A percentile compares a stretch with the other conserved stretches of the same genome.
Evolutionary conservation across 805 yeast species (phyloP).

Genomic region (Teunomyces stri): DNA sequence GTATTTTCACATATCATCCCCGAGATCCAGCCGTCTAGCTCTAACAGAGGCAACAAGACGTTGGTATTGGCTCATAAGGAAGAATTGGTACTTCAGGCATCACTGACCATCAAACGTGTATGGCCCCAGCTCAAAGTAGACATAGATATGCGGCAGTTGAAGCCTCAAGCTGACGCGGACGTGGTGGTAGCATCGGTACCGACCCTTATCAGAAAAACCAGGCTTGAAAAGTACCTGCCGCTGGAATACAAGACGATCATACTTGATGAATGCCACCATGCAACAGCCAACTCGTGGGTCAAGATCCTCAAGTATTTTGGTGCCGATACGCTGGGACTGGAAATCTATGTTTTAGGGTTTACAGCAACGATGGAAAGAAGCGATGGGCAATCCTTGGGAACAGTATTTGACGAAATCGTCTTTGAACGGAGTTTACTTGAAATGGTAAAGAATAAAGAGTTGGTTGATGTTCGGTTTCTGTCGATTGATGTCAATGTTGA

Average conservation of each 20-base stretch:
- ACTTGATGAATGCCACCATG: conserved; percentile 92
- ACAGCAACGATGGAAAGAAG: conserved; percentile 82
- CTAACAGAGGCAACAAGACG: conserved; percentile 33
- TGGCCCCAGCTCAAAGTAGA: conserved; percentile 55
- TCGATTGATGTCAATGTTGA: conserved; percentile 51
- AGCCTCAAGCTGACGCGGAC: conserved; percentile 49
- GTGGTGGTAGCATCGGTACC: conserved; percentile 78
- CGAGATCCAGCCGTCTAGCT: conserved; percentile 29
- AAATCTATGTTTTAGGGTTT: conserved; percentile 70
- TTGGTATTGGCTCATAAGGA: conserved; percentile 77
- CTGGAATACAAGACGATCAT: conserved; percentile 66
- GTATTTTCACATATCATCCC: conserved; percentile 62
- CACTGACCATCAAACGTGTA: conserved; percentile 40
- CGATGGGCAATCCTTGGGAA: conserved; percentile 61
- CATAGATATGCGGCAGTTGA: conserved; percentile 64
- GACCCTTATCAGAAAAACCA: conserved; percentile 45
- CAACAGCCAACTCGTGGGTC: conserved; percentile 68
- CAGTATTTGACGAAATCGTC: conserved; percentile 69
- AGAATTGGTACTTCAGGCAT: conserved; percentile 76
- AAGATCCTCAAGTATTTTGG: conserved; percentile 58
- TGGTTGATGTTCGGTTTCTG: conserved; percentile 67
- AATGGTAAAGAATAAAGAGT: conserved; percentile 66
- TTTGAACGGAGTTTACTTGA: conserved; percentile 63
- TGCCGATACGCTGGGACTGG: conserved; percentile 39
- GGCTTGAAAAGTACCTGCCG: conserved; percentile 57